phyloP scores from a whole-genome alignment of 1,284 basidiomycete species.

The Ceratobasidium sp. region DNA sequence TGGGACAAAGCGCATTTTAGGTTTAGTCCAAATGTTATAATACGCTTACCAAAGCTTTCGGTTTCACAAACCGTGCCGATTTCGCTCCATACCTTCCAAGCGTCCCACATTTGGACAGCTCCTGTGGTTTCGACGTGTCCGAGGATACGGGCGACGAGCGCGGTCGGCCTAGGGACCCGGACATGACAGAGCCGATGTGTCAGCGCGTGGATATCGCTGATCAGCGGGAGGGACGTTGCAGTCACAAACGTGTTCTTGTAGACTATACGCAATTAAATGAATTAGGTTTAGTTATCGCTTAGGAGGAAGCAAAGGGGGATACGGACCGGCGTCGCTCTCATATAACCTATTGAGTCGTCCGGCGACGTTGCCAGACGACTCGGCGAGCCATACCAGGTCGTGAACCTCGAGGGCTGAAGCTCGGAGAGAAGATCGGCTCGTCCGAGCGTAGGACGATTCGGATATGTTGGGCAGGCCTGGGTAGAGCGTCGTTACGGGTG shows the following conservation, averaged over 20 bases:
- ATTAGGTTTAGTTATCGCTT: background rate
- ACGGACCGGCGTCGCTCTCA: conserved; percentile 41
- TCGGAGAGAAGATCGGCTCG: conserved; percentile 40
- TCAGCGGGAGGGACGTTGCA: conserved; percentile 30
- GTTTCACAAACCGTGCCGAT: conserved; percentile 43
- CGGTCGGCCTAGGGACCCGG: conserved; percentile 22
- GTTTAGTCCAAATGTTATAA: background rate
- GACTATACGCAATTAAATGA: background rate
- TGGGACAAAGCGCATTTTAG: background rate
- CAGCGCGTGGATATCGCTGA: conserved; percentile 39
- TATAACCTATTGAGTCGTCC: conserved; percentile 39
- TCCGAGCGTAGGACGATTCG: conserved; percentile 34
- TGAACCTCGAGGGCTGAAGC: conserved; percentile 40
- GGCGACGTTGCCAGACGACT: conserved; percentile 41
- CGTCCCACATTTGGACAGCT: conserved; percentile 40
- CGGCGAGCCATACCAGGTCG: conserved; percentile 43
- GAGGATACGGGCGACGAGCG: conserved; percentile 24
- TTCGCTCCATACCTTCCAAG: conserved; percentile 44
- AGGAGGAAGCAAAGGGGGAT: background rate
- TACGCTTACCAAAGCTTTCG: conserved; percentile 41
- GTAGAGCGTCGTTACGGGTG: conserved; percentile 27
- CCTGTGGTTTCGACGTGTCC: conserved; percentile 27
- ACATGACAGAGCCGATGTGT: conserved; percentile 35
- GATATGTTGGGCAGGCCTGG: conserved; percentile 30
- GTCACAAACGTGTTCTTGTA: conserved; percentile 44